Evolutionary conservation across 2,329 filamentous ascomycete genomes (phyloP).

Genomic region (Juglanconis oblonga): DNA sequence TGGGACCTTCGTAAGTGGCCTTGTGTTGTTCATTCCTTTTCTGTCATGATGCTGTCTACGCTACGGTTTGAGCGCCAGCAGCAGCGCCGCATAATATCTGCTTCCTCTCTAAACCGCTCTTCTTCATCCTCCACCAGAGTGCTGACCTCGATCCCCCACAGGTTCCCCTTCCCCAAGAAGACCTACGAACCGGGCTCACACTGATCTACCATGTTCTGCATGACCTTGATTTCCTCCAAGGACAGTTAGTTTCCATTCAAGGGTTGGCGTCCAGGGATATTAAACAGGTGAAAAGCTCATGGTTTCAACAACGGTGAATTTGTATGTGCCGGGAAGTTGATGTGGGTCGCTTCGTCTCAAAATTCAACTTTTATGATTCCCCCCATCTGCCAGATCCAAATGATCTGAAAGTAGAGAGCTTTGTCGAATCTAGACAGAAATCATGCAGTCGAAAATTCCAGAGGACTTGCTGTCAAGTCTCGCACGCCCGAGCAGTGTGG

Average conservation of each 20-base stretch:
- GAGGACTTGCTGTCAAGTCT: background rate
- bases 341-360: conserved; percentile 19
- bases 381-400: conserved; percentile 17
- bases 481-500: background rate
- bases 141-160: conserved; percentile 32
- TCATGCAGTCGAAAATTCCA: background rate
- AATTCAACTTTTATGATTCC: conserved; percentile 34
- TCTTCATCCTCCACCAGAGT: background rate
- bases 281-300: conserved; percentile 13
- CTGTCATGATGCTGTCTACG: conserved; percentile 6
- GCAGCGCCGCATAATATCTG: conserved; percentile 19
- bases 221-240: conserved; percentile 10
- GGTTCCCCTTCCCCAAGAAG: conserved; percentile 81
- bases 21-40: conserved; percentile 2
- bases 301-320: conserved; percentile 22
- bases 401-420: conserved; percentile 16
- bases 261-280: conserved; percentile 17
- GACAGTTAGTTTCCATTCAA: conserved; percentile 2
- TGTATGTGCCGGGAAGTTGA: conserved; percentile 14
- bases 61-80: background rate
- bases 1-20: conserved; percentile 84
- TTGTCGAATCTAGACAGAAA: conserved; percentile 12
- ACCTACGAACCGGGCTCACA: conserved; percentile 51
- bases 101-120: background rate
- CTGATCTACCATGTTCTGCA: conserved; percentile 25